Evolutionary conservation across 106 monocot genomes (phyloP).

Genomic region (Gastrodia elata): DNA sequence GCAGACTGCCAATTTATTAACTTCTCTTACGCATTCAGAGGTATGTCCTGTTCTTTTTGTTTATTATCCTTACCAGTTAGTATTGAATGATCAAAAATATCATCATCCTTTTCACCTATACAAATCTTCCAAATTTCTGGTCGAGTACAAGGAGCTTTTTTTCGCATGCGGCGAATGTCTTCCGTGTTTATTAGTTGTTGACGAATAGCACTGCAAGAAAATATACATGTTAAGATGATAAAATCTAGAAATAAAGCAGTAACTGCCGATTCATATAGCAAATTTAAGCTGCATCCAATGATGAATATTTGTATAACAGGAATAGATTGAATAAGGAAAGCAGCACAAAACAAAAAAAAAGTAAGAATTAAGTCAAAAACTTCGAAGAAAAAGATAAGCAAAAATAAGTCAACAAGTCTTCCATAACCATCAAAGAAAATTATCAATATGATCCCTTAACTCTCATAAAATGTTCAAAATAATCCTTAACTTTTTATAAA

Average conservation of each 20-base stretch:
- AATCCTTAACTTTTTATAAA: too few relatives aligned
- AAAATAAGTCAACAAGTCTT: neutral
- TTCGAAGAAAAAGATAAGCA: neutral
- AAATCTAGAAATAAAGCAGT: neutral
- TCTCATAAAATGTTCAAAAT: neutral
- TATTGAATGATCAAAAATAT: conserved; percentile 56
- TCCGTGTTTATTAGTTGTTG: conserved; percentile 91
- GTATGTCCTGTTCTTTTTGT: neutral
- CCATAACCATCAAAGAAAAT: neutral
- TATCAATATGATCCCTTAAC: too few relatives aligned
- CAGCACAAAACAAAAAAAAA: neutral
- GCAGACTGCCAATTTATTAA: neutral
- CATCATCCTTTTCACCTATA: conserved; percentile 64
- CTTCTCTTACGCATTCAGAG: neutral
- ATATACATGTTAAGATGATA: neutral
- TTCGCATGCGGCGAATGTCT: conserved; percentile 84
- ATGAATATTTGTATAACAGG: neutral
- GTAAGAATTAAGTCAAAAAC: neutral
- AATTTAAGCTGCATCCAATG: neutral
- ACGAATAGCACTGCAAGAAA: conserved; percentile 58
- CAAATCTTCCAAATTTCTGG: conserved; percentile 90
- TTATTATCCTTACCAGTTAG: conserved; percentile 44
- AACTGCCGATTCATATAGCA: neutral
- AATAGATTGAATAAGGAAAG: too few relatives aligned
- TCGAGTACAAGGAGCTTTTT: conserved; percentile 90